Conservation (phyloP, 129 eudicot genomes). For the Apium graveolens region DNA sequence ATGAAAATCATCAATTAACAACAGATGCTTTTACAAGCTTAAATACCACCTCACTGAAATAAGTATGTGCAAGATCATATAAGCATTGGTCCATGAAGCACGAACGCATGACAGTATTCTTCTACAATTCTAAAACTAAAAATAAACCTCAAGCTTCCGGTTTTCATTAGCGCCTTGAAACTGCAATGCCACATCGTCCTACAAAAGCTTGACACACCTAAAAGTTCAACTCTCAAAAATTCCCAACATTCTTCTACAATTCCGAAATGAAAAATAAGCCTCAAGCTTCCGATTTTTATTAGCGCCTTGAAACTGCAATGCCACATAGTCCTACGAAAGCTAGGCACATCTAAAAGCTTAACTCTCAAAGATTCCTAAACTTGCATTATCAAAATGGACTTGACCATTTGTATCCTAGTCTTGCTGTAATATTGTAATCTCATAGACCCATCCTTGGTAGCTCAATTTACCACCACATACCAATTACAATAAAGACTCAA, state of each 20-base stretch:
- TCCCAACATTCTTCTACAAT: background rate
- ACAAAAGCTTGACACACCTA: background rate
- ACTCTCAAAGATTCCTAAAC: background rate
- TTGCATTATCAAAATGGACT: background rate
- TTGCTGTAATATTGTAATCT: background rate
- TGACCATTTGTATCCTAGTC: background rate
- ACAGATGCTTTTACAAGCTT: background rate
- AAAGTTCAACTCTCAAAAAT: no score
- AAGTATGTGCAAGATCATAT: background rate
- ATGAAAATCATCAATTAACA: background rate
- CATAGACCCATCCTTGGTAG: background rate
- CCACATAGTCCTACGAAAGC: background rate
- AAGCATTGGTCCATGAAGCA: background rate
- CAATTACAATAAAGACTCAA: background rate
- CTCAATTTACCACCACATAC: background rate
- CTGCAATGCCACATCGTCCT: background rate
- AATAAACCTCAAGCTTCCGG: background rate
- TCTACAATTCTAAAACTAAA: background rate
- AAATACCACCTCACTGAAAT: background rate
- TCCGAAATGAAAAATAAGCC: background rate
- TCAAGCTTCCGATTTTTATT: background rate
- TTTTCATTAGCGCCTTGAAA: background rate
- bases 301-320: background rate
- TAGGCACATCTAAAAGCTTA: background rate
- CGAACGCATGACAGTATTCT: background rate